Base-by-base conservation (phyloP, 2,329 filamentous ascomycete genomes). In the Ophiocordyceps robertsii region DNA sequence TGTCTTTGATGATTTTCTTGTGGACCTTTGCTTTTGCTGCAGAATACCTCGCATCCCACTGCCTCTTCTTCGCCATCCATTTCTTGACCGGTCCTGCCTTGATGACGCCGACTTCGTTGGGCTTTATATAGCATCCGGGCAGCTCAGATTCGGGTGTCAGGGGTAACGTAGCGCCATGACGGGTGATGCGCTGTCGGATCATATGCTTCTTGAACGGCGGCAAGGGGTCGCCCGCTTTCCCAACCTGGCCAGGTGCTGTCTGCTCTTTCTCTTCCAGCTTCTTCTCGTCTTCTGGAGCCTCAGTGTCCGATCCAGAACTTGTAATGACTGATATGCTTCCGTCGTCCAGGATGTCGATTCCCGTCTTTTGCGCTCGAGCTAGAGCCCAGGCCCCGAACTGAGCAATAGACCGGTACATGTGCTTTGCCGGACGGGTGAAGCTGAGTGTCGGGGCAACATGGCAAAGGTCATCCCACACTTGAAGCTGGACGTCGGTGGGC, bases 381-480 rank as follows among this genome's bases (percentile, higher is more conserved):
- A 95, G 70, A 0, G 84, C 83, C 89, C 89, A 96, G 0, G 89
- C 87, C 2, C 88, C 84, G 55, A 98, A 96, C 51, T 95, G 90
- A 0, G 92, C 84, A 41, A 95, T 79, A 1, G 86, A 85, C 39
- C 90, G 77, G 58, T 87, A 96, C 88, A 96, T 95, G 63, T 84
- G 84, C 59, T 96, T 96, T 38, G 90, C 92, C 1, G 92, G 92
- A n/a, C 82, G 75, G 0, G 90, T 96, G 59, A 95, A 96, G 53
- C 86, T 94, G n/a, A 96, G 70, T 0, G 89, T 95, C 1, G 90
- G 86, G 0, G 83, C 81, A 6, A 94, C 89, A 56, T 96, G 90
- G 54, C 92, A 96, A 3, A 96, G 67, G 53, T 95, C 84, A 44
- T 96, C 90, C 89, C 90, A 96, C 2, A 96, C 82, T 58, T 96